Percentiles rank a stretch among this genome's conserved stretches.
phyloP scores from a whole-genome alignment of 225 moss, liverwort and hornwort genomes.

The Straminergon stramineum region DNA sequence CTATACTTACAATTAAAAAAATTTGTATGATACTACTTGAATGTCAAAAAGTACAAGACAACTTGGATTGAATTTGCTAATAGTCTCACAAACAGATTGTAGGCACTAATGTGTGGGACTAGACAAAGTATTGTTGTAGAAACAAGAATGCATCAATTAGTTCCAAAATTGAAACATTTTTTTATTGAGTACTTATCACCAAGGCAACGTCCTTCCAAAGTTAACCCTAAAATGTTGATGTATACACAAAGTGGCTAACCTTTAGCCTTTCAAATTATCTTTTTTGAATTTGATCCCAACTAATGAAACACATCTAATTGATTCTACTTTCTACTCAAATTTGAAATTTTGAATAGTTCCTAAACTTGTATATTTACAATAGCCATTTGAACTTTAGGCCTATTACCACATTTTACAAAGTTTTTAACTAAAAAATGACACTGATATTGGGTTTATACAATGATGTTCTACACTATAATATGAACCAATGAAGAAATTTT shows the following conservation, averaged over 20 bases:
- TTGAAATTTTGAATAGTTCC: neutral
- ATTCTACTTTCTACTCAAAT: neutral
- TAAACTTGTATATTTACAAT: neutral
- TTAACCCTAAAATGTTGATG: no score
- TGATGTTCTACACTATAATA: no score
- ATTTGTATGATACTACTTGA: neutral
- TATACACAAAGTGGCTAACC: no score
- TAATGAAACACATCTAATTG: neutral
- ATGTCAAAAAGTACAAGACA: neutral
- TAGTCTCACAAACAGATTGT: neutral
- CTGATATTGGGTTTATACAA: neutral
- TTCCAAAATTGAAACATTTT: neutral
- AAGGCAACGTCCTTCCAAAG: fast-evolving
- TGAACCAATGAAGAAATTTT: no score
- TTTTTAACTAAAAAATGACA: neutral
- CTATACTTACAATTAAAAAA: neutral
- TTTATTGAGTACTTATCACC: neutral
- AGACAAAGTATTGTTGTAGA: neutral
- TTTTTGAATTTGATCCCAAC: no score
- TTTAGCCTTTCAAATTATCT: neutral
- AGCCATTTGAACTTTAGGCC: neutral
- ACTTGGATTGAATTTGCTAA: neutral
- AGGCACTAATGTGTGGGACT: fast-evolving
- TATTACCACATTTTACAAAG: neutral
- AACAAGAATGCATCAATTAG: neutral